Evolutionary conservation across 2,329 filamentous ascomycete genomes (phyloP), one percentile per base, ranked within the genome.

Genomic region (Karstenula rhodostoma): DNA sequence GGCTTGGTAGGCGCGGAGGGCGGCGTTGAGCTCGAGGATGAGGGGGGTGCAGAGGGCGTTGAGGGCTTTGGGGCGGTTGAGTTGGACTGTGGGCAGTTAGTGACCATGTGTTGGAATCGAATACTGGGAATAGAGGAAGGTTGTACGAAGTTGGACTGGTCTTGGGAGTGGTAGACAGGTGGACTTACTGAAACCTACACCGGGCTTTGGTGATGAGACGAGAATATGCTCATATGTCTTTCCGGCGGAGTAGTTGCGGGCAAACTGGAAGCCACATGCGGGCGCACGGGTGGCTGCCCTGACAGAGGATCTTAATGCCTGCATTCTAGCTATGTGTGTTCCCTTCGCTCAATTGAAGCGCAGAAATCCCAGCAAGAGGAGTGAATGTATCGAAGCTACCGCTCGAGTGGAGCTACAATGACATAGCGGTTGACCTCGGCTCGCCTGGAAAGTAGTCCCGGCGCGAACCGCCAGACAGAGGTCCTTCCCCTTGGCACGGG

Each of bases 11-110:
- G 63, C 65, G 59, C 73, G 72, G 56, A 79, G 72, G 56, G 75
- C 76, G 61, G 73, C 63, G 62, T 78, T 85, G 68, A 99, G 87
- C 82, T 99, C 95, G 68, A 82, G 84, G 77, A 99, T 97, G 53
- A 99, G 88, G 10, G 94, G 93, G 7, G 92, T 95, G 80, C 87
- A 94, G 66, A 99, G 88, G 48, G 95, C 95, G 79, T 99, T 99
- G 74, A 97, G 89, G 47, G 94, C 93, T 84, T 96, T 97, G 64
- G 95, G 95, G 47, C 95, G 91, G 85, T 96, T 93, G 67, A 99
- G 84, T 15, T 93, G 95, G 73, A 98, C 94, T 97, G 69, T 57
- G 44, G 12, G 17, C 15, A 35, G 53, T 69, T 56, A 72, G 66
- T 54, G 32, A 22, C 33, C 10, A 29, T 53, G 37, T 3, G 43